Conservation (phyloP, 108 stramenopile genomes). For the Schizochytrium sp. region DNA sequence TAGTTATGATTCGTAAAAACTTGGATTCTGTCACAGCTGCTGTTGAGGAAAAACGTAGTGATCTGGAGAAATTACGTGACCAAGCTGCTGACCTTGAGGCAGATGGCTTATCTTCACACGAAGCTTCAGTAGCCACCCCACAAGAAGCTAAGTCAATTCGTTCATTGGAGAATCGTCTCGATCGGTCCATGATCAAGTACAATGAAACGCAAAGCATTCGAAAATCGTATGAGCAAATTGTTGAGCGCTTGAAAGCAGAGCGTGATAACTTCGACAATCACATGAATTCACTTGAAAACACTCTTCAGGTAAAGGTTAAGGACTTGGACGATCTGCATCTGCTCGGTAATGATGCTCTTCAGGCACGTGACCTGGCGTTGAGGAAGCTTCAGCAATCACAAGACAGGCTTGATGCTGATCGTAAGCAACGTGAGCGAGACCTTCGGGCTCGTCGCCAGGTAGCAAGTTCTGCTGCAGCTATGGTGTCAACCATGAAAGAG, state of each 20-base stretch:
- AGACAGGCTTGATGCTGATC: conserved; percentile 35
- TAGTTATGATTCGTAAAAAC: not conserved
- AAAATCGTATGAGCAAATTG: conserved; percentile 88
- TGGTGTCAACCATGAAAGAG: conserved; percentile 40
- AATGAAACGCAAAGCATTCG: conserved; percentile 86
- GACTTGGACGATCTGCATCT: conserved; percentile 84
- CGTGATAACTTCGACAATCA: conserved; percentile 87
- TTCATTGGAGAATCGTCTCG: conserved; percentile 76
- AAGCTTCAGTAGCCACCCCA: conserved; percentile 20
- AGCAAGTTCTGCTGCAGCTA: conserved; percentile 68
- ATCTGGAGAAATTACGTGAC: conserved; percentile 1
- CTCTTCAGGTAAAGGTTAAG: conserved; percentile 80
- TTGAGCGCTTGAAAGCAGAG: conserved; percentile 86
- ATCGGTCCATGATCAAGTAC: conserved; percentile 81
- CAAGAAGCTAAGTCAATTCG: conserved; percentile 65
- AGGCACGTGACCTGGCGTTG: conserved; percentile 83
- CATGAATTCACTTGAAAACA: conserved; percentile 83
- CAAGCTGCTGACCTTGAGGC: conserved; percentile 55
- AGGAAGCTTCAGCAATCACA: conserved; percentile 79
- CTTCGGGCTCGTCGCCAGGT: not conserved
- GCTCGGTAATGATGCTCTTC: conserved; percentile 85
- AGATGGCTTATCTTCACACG: not conserved
- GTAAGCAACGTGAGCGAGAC: conserved; percentile 33
- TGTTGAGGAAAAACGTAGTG: not conserved
- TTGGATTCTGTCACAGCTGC: not conserved